These are phyloP conservation scores for Deuterostichococcus epilithicus DNA, from an alignment of 139 green algal genomes.

Conservation along the genomic window DNA sequence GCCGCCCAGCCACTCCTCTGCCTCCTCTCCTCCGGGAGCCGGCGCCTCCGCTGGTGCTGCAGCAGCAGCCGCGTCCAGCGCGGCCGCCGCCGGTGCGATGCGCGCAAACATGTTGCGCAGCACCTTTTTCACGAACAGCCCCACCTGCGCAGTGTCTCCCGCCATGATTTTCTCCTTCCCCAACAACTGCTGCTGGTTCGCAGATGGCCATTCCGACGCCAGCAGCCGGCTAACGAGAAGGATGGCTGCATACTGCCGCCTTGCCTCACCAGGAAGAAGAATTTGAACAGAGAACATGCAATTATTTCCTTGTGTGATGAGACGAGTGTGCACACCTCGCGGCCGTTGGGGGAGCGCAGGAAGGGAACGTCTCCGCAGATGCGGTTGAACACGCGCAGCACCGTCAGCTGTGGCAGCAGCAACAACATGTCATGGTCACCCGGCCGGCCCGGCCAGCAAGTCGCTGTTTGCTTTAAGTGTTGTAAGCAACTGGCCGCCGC, in stretches of 20 bases:
- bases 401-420: slow-evolving; percentile 50
- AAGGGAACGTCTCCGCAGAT: slow-evolving; percentile 57
- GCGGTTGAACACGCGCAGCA: slow-evolving; percentile 68
- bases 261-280: too few relatives aligned
- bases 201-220: too few relatives aligned
- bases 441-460: too few relatives aligned
- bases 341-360: slow-evolving; percentile 2
- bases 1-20: slow-evolving; percentile 1
- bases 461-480: too few relatives aligned
- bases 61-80: not conserved
- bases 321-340: not conserved
- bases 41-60: slow-evolving; percentile 6
- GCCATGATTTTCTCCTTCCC: too few relatives aligned
- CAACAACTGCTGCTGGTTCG: too few relatives aligned
- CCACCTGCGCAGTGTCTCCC: slow-evolving; percentile 26
- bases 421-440: slow-evolving; percentile 2
- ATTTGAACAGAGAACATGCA: too few relatives aligned
- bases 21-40: not conserved
- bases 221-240: too few relatives aligned
- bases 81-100: slow-evolving; percentile 30
- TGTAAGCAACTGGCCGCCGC: too few relatives aligned
- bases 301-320: not conserved
- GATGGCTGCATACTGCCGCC: too few relatives aligned
- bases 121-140: slow-evolving; percentile 42
- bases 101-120: slow-evolving; percentile 50